Conservation (phyloP, 75 land plant genomes). For the Larix kaempferi region DNA sequence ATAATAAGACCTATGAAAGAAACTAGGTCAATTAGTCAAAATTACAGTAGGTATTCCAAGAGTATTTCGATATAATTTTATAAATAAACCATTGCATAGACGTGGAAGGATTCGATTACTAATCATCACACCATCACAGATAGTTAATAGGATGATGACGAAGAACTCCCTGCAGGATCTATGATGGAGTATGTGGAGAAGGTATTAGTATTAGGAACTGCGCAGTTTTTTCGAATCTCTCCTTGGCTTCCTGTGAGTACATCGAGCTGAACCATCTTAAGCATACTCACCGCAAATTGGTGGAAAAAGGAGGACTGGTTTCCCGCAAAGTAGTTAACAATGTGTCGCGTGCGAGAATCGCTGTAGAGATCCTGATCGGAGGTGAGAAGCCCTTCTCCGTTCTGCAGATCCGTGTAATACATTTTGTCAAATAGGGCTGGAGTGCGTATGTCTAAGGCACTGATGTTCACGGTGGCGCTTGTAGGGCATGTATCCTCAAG, state of each 20-base stretch:
- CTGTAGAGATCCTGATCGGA: conserved; percentile 1
- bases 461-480: background rate
- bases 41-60: too few relatives aligned
- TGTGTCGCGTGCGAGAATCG: background rate
- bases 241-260: conserved; percentile 17
- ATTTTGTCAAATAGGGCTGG: conserved; percentile 6
- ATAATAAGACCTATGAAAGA: too few relatives aligned
- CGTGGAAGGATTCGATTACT: too few relatives aligned
- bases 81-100: too few relatives aligned
- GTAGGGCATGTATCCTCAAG: background rate
- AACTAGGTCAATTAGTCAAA: too few relatives aligned
- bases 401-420: conserved; percentile 2
- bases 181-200: too few relatives aligned
- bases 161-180: too few relatives aligned
- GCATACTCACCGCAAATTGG: conserved; percentile 9
- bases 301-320: conserved; percentile 2
- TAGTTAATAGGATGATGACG: too few relatives aligned
- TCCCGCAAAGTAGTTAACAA: background rate
- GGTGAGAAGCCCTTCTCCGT: background rate
- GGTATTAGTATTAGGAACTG: background rate
- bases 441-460: conserved; percentile 2
- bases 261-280: conserved; percentile 18
- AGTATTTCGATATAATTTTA: too few relatives aligned
- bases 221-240: conserved; percentile 10
- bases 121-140: too few relatives aligned